Conservation (phyloP, 345 rosid species). For the Brassica cretica region DNA sequence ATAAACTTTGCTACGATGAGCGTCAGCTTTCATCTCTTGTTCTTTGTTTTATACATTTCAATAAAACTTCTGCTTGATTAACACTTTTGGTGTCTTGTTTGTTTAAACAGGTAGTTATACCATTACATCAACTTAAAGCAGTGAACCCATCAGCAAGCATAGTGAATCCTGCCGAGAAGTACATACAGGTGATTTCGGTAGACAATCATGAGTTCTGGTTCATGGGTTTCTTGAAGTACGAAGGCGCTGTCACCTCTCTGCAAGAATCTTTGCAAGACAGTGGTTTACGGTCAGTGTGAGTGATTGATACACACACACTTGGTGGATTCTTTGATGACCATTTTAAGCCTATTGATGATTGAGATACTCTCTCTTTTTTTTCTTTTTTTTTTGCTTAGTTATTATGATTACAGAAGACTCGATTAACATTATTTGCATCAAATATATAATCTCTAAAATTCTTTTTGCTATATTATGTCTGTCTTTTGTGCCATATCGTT, state of each 20-base stretch:
- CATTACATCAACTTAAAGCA: constrained; percentile 64
- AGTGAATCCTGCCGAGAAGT: constrained; percentile 55
- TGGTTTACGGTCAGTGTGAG: constrained; percentile 1
- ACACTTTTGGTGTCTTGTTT: constrained; percentile 15
- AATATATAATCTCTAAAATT: not conserved
- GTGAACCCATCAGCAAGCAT: constrained; percentile 66
- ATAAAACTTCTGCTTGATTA: not conserved
- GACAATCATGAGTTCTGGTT: constrained; percentile 72
- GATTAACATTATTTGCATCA: not conserved
- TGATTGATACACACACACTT: not conserved
- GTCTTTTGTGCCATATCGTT: not conserved
- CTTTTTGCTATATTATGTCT: not conserved
- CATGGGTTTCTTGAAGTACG: constrained; percentile 66
- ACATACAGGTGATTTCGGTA: constrained; percentile 58
- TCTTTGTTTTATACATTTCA: not conserved
- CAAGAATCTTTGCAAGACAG: constrained; percentile 21
- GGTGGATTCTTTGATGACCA: constrained; percentile 8
- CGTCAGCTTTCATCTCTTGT: not conserved
- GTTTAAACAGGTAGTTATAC: constrained; percentile 53
- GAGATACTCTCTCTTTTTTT: not conserved
- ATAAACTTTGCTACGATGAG: not conserved
- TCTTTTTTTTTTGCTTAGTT: constrained; percentile 3
- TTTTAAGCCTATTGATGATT: not conserved
- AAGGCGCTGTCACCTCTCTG: constrained; percentile 43
- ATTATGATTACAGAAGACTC: constrained; percentile 7